These are phyloP conservation scores for Coemansia sp. DNA, from an alignment of 192 early-diverging fungal species.

Conservation along the genomic window DNA sequence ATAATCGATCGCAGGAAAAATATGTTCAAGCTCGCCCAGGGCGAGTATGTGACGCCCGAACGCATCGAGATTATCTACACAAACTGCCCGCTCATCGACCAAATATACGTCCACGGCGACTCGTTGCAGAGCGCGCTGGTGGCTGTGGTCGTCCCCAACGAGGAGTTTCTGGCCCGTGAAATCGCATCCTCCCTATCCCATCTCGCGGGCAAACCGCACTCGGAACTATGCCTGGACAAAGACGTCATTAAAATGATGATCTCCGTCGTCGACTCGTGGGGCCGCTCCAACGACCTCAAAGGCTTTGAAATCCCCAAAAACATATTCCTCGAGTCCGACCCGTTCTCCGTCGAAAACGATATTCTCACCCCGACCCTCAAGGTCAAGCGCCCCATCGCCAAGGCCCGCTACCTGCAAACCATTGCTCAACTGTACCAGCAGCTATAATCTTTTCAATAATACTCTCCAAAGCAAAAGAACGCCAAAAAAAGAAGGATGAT, in stretches of 20 bases:
- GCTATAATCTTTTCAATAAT: background rate
- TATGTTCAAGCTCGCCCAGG: constrained; percentile 77
- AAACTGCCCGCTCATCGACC: constrained; percentile 61
- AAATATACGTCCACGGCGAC: constrained; percentile 77
- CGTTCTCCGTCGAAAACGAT: constrained; percentile 78
- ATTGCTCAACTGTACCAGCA: constrained; percentile 10
- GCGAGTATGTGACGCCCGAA: constrained; percentile 82
- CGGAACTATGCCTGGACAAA: constrained; percentile 58
- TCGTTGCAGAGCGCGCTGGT: constrained; percentile 76
- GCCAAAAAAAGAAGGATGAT: background rate
- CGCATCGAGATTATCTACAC: constrained; percentile 73
- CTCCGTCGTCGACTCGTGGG: constrained; percentile 55
- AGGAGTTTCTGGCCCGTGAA: constrained; percentile 56
- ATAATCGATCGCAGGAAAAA: constrained; percentile 86
- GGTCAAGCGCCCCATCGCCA: constrained; percentile 58
- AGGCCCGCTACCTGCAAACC: constrained; percentile 42
- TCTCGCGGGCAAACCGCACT: constrained; percentile 8
- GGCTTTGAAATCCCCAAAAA: constrained; percentile 76
- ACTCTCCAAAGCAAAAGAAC: background rate
- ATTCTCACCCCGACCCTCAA: constrained; percentile 81
- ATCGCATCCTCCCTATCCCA: constrained; percentile 40
- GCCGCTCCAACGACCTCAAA: constrained; percentile 60
- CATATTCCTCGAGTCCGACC: constrained; percentile 63
- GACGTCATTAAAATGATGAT: constrained; percentile 57
- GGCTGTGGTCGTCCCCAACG: constrained; percentile 73